Base-by-base conservation (phyloP, 306 rosid genomes). In the Rosa chinensis region DNA sequence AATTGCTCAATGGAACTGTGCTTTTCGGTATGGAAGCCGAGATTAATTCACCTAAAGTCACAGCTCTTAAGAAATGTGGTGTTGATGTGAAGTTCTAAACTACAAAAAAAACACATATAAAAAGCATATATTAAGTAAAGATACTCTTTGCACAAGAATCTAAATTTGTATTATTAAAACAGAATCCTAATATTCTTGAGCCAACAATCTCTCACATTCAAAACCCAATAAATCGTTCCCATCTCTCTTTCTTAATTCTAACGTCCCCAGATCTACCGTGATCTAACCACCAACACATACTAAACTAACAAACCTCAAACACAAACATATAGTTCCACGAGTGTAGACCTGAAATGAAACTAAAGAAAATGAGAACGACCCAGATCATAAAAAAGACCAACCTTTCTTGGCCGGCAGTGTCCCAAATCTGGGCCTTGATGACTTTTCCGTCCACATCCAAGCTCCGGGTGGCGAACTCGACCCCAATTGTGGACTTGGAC, bases 401-500 rank as follows among this genome's bases (percentile, higher is more conserved):
- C 91, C 91, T 80, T 81, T 88, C 89, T 77, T 88, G 91, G 77
- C 91, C 89, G 11, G 89, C 91, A 44, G 91, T 88, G 75, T 88
- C 89, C 89, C 91, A 88, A 83, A 88, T 85, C 87, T 88, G 91
- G 59, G 91, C 91, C 86, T 88, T 88, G 74, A 88, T 83, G 75
- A 85, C 87, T 61, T 85, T 88, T 48, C 52, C 47, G 69, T 88
- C 91, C 66, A 88, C 87, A 68, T 72, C 80, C 84, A 88, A 85
- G 85, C 91, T 88, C 37, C 91, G 89, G n/a, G 91, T 88, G 42
- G 91, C 91, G 74, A 88, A 88, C 86, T 88, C 91, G 32, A 88
- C 91, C 5, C 91, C 91, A 66, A 88, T 88, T 37, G 91, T 88
- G 80, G 91, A 88, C 84, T 88, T 88, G 42, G 91, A 83, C 81